Base-by-base conservation (phyloP, 345 rosid species). In the Eucalyptus globulus region DNA sequence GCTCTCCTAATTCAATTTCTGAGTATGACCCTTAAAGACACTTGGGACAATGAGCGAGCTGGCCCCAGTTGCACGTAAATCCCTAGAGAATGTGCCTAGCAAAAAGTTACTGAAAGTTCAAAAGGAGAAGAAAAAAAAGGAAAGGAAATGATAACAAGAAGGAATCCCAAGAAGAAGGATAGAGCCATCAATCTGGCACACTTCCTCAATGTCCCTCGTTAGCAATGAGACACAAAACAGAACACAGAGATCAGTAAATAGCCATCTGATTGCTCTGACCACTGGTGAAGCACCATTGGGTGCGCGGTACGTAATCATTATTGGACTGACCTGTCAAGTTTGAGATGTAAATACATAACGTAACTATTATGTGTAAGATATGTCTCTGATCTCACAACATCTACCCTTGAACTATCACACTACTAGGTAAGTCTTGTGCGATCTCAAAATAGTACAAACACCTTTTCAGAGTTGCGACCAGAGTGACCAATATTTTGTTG, bases 341-440 rank as follows among this genome's bases (percentile, higher is more conserved):
- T 40, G 83, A 76, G 27, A 76, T 37, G 83, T 43, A 76, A 76
- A 76, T 72, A 19, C 83, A 72, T 76, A 6, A 11, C 83, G 22
- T 76, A 11, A 72, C 26, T 7, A 12, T 34, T 17, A 9, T 34
- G 80, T 17, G 24, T 69, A 8, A 40, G 47, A 37, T 21, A 37
- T 40, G 83, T 76, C 47, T 11, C 83, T 14, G 16, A 76, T 76
- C 29, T 76, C 83, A 76, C 47, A 40, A 22, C 83, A 76, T 21
- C 45, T 76, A 43, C 47, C 43, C 47, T 43, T 12, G 47, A 86
- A 37, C 80, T 69, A 90, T 87, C 87, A 60, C 72, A 90, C 89
- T 92, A 72, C 76, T 58, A 60, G 87, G 88, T 90, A 92, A 90
- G 91, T 90, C 88, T 80, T 76, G 92, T 87, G 88, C 72, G 80